phyloP scores from a whole-genome alignment of 2,329 filamentous ascomycete species.

The Ophiosphaerella narmari region DNA sequence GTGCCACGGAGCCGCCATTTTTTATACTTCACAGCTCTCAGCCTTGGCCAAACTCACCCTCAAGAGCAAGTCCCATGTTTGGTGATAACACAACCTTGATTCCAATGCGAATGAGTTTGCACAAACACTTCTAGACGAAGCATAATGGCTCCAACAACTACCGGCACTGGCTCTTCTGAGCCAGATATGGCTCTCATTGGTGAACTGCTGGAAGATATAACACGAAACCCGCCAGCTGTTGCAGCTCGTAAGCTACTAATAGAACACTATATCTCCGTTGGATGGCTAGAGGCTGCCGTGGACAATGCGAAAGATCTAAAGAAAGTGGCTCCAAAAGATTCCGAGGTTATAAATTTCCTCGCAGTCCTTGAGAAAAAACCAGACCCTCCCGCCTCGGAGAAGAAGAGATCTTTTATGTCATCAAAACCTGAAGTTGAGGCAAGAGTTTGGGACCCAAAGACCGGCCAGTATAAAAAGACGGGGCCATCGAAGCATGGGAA shows the following conservation, averaged over 20 bases:
- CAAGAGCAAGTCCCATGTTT: too few relatives aligned
- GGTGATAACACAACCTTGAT: too few relatives aligned
- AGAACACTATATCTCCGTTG: constrained; percentile 39
- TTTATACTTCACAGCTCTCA: too few relatives aligned
- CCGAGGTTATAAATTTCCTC: constrained; percentile 28
- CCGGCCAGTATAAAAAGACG: constrained; percentile 13
- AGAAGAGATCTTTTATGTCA: background rate
- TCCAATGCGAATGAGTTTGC: too few relatives aligned
- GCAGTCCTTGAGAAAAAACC: constrained; percentile 28
- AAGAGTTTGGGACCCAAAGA: constrained; percentile 16
- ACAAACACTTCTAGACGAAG: too few relatives aligned
- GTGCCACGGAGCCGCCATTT: too few relatives aligned
- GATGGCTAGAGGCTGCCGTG: constrained; percentile 41
- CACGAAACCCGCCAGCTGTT: constrained; percentile 34
- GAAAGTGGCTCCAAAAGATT: constrained; percentile 23
- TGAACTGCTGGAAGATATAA: constrained; percentile 39
- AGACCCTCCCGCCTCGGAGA: constrained; percentile 20
- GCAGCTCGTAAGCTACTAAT: constrained; percentile 35
- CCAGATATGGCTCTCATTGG: constrained; percentile 40
- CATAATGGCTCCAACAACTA: constrained; percentile 8
- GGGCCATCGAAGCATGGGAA: background rate
- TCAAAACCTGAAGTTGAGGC: background rate
- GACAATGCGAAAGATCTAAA: constrained; percentile 36
- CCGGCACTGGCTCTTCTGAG: constrained; percentile 23
- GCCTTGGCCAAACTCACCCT: too few relatives aligned